phyloP scores from a whole-genome alignment of 495 filamentous ascomycete species.

The Aspergillus affinis region DNA sequence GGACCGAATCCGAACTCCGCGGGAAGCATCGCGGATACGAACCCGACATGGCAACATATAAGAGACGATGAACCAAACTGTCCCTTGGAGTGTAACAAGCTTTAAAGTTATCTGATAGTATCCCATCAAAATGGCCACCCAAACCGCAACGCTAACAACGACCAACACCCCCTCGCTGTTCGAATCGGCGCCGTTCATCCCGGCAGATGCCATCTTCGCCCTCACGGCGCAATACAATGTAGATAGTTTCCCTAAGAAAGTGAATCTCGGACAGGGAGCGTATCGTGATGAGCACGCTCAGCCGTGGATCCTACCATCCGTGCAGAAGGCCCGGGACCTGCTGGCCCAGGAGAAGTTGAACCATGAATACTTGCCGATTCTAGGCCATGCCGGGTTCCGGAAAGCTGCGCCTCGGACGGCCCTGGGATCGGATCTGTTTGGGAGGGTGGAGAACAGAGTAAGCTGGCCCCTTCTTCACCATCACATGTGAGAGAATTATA shows the following conservation, averaged over 20 bases:
- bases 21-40: neutral
- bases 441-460: constrained; percentile 15
- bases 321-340: constrained; percentile 22
- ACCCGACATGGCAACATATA: neutral
- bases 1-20: neutral
- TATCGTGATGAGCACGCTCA: constrained; percentile 41
- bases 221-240: constrained; percentile 32
- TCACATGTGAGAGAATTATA: constrained; percentile 9
- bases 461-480: constrained; percentile 2
- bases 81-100: neutral
- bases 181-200: constrained; percentile 24
- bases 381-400: constrained; percentile 30
- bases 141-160: neutral
- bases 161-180: constrained; percentile 19
- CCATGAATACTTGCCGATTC: constrained; percentile 42
- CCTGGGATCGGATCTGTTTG: constrained; percentile 21
- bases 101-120: neutral
- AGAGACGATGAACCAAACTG: neutral
- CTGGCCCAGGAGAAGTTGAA: constrained; percentile 14
- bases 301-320: constrained; percentile 43
- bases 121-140: constrained; percentile 3
- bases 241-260: constrained; percentile 32
- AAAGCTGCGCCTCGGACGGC: constrained; percentile 22
- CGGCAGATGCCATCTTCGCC: constrained; percentile 39
- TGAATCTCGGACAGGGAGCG: constrained; percentile 38